Evolutionary conservation across 1,284 basidiomycete species (phyloP), one percentile per base, ranked within the genome.

Genomic region (Amanita bisporigera): DNA sequence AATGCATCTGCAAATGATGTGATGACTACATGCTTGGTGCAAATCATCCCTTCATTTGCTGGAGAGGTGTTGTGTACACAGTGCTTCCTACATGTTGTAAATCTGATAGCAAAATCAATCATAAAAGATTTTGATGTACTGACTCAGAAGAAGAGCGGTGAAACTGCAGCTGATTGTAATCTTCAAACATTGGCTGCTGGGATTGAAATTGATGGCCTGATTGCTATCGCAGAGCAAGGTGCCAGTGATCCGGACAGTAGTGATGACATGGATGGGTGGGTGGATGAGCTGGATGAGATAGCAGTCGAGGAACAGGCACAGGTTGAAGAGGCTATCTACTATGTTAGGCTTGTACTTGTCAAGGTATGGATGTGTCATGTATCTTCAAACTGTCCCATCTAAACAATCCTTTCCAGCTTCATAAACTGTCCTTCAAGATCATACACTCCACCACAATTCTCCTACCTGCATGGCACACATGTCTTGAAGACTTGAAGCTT

Each of bases 1-100:
- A 79, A 78, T 54, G 76, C 73, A 4, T 65, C 70, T 14, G 70
- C 70, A 52, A 78, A 79, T 55, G 69, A 75, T 21, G 69, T 68
- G 0, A 69, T 78, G 66, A 64, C 76, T 21, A 38, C 45, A 0
- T 65, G 71, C 19, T 61, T 78, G 24, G 63, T n/a, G 40, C 15
- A 38, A 6, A 21, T 67, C 10, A 36, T 74, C 9, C 36, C 31
- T 12, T 19, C 3, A 70, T 62, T 49, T 71, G 64, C 6, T 66
- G 66, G 1, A 52, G 71, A 6, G 77, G 76, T 70, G 75, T 77
- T 52, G 66, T n/a, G n/a, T n/a, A n/a, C n/a, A n/a, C n/a, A n/a
- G n/a, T n/a, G n/a, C n/a, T n/a, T n/a, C n/a, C n/a, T 64, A 7
- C 73, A 76, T 36, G 67, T 67, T 14, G 15, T 69, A 2, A 73